phyloP scores from a whole-genome alignment of 139 green algal species.

The Gonium pectorale region DNA sequence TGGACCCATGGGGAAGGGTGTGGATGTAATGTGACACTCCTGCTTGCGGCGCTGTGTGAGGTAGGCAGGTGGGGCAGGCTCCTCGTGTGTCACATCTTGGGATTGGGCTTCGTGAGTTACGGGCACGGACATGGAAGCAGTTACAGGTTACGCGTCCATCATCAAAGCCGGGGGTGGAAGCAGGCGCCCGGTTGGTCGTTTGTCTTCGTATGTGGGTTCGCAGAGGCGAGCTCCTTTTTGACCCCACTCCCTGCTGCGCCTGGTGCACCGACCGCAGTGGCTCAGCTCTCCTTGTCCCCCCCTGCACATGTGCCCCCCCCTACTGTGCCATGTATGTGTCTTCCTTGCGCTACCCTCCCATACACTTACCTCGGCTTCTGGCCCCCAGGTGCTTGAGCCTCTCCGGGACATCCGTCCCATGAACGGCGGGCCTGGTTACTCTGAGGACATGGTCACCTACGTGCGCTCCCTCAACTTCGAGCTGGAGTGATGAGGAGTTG shows the following conservation, averaged over 20 bases:
- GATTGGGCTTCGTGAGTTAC: too few relatives aligned
- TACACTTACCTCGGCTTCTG: too few relatives aligned
- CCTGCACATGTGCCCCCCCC: too few relatives aligned
- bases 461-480: constrained; percentile 59
- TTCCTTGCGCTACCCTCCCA: not conserved
- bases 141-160: too few relatives aligned
- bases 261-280: not conserved
- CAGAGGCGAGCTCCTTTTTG: not conserved
- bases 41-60: not conserved
- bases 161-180: too few relatives aligned
- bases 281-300: not conserved
- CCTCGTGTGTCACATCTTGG: too few relatives aligned
- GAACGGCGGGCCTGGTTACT: constrained; percentile 51
- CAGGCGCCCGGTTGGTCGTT: too few relatives aligned
- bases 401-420: constrained; percentile 45
- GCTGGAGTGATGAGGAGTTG: constrained; percentile 23
- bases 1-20: too few relatives aligned
- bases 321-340: not conserved
- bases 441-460: constrained; percentile 46
- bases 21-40: not conserved
- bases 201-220: not conserved
- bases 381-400: constrained; percentile 35
- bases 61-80: too few relatives aligned
- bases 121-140: too few relatives aligned
- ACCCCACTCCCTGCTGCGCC: not conserved